Evolutionary conservation across 257 asterid genomes (phyloP).

Genomic region (Coffea eugenioides): DNA sequence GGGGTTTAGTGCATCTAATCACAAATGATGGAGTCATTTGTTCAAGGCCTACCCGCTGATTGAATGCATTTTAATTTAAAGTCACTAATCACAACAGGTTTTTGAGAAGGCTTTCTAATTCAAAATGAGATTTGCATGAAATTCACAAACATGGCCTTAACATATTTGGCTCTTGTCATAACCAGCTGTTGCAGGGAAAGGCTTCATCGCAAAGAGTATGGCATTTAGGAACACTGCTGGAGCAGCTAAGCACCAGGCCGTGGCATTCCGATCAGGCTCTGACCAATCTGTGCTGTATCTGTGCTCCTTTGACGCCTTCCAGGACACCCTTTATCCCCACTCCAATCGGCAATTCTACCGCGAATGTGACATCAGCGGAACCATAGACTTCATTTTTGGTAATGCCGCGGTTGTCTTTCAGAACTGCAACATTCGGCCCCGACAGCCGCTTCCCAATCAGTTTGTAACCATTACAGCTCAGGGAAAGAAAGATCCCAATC

Average conservation of each 20-base stretch:
- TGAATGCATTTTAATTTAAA: not conserved
- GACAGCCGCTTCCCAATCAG: conserved; percentile 64
- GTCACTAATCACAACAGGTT: not conserved
- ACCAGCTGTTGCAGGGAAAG: conserved; percentile 54
- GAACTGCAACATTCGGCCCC: conserved; percentile 61
- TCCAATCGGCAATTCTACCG: conserved; percentile 81
- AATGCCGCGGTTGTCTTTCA: conserved; percentile 67
- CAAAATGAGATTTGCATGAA: not conserved
- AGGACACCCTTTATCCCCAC: conserved; percentile 82
- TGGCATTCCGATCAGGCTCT: conserved; percentile 63
- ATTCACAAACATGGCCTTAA: not conserved
- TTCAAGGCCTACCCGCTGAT: no score
- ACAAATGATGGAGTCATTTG: not conserved
- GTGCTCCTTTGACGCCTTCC: conserved; percentile 60
- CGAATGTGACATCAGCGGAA: conserved; percentile 65
- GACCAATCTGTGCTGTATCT: conserved; percentile 52
- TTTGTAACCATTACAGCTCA: conserved; percentile 80
- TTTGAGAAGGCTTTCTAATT: not conserved
- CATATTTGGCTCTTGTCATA: not conserved
- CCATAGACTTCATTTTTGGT: conserved; percentile 82
- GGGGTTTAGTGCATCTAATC: not conserved
- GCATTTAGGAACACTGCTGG: conserved; percentile 72
- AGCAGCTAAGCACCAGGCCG: conserved; percentile 68
- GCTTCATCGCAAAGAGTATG: conserved; percentile 66
- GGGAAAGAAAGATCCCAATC: conserved; percentile 65